phyloP scores from a whole-genome alignment of 202 grass and related monocot species.

The Setaria viridis region DNA sequence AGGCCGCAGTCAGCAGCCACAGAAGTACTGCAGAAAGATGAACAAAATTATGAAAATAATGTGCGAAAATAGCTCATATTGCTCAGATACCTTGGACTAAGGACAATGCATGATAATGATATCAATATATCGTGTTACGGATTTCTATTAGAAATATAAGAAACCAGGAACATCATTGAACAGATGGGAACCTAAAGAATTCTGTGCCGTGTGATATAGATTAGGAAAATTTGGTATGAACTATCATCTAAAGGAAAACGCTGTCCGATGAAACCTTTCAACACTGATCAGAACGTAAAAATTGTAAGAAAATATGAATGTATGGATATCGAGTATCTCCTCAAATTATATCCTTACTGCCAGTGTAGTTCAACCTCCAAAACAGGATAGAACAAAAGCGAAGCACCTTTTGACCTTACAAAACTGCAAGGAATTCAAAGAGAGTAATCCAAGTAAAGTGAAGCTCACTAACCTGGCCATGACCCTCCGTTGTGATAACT shows the following conservation, averaged over 20 bases:
- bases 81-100: not conserved
- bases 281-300: not conserved
- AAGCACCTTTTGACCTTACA: not conserved
- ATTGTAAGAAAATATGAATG: not conserved
- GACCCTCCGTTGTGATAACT: slow-evolving; percentile 97
- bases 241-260: not conserved
- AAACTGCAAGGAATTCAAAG: not conserved
- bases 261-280: not conserved
- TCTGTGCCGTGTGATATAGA: not conserved
- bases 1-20: slow-evolving; percentile 94
- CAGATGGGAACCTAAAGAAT: not conserved
- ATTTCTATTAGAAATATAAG: slow-evolving; percentile 28
- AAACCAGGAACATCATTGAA: slow-evolving; percentile 5
- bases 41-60: not conserved
- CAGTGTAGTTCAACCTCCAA: not conserved
- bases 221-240: too few relatives aligned
- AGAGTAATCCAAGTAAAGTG: slow-evolving; percentile 19
- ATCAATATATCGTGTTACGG: not conserved
- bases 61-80: not conserved
- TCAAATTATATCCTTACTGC: not conserved
- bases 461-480: slow-evolving; percentile 76
- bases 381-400: not conserved
- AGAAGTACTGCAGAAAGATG: slow-evolving; percentile 79
- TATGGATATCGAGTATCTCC: not conserved
- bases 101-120: not conserved